Conservation (phyloP, 345 rosid genomes). For the Cardiospermum halicacabum region DNA sequence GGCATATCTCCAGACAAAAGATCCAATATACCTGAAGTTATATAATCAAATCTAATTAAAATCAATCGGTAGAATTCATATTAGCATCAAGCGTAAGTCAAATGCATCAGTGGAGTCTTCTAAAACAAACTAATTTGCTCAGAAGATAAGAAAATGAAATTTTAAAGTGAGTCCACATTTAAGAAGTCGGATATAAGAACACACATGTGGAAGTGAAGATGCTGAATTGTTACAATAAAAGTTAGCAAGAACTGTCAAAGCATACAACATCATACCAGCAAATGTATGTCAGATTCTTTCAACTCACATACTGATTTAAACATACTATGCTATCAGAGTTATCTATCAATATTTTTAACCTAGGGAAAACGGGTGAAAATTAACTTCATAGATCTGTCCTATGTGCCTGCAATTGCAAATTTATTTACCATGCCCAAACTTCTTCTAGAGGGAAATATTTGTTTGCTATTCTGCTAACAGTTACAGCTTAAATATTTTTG, state of each 20-base stretch:
- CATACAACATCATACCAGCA: neutral
- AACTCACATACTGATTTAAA: conserved; percentile 1
- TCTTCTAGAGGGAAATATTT: neutral
- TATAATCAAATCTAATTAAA: conserved; percentile 4
- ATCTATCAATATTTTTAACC: neutral
- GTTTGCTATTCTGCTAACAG: neutral
- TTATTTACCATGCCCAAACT: neutral
- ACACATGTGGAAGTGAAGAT: neutral
- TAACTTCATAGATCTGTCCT: neutral
- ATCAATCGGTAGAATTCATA: neutral
- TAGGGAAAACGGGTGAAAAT: neutral
- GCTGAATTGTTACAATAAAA: neutral
- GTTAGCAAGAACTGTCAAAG: neutral
- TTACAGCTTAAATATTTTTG: neutral
- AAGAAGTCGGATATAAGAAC: neutral
- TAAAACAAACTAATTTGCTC: neutral
- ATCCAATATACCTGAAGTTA: conserved; percentile 69
- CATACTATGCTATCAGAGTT: neutral
- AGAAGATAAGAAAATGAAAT: neutral
- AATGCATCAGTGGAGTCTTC: neutral
- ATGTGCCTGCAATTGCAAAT: neutral
- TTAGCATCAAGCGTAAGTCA: conserved; percentile 3
- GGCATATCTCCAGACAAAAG: conserved; percentile 87
- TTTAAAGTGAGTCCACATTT: neutral
- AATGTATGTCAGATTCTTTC: neutral